Conservation (phyloP, 2,329 filamentous ascomycete genomes). For the Aspergillus udagawae region DNA sequence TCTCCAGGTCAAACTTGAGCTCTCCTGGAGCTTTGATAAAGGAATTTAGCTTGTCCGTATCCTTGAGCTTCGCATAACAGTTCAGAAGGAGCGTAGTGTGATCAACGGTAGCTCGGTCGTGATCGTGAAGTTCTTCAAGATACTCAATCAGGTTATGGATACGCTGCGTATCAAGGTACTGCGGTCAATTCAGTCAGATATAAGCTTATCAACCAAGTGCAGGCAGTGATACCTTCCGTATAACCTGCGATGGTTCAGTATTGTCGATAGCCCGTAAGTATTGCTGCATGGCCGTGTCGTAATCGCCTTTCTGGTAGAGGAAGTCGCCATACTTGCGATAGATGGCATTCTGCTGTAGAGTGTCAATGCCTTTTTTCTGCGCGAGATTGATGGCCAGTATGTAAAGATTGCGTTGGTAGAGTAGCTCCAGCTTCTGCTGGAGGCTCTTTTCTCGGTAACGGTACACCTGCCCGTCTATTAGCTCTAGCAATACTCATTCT, state of each 20-base stretch:
- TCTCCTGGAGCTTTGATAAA: constrained; percentile 92
- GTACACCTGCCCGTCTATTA: constrained; percentile 57
- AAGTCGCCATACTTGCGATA: constrained; percentile 92
- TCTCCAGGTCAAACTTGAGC: constrained; percentile 94
- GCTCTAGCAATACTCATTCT: constrained; percentile 1
- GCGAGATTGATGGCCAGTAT: constrained; percentile 88
- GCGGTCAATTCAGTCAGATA: constrained; percentile 11
- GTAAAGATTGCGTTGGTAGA: constrained; percentile 92
- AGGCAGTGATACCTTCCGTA: constrained; percentile 64
- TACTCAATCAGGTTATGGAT: constrained; percentile 98
- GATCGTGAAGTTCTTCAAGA: constrained; percentile 91
- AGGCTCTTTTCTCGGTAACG: constrained; percentile 88
- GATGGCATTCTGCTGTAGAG: constrained; percentile 80
- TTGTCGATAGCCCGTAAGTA: constrained; percentile 95
- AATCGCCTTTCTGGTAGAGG: constrained; percentile 90
- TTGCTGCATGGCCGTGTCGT: constrained; percentile 98
- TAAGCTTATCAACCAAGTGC: not conserved
- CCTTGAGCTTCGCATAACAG: constrained; percentile 96
- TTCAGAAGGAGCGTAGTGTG: constrained; percentile 93
- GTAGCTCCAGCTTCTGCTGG: constrained; percentile 83
- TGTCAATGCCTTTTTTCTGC: constrained; percentile 78
- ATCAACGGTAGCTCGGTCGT: constrained; percentile 86
- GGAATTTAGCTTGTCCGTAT: constrained; percentile 90
- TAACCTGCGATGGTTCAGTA: constrained; percentile 93
- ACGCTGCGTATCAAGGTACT: constrained; percentile 93